Base-by-base conservation (phyloP, 73 alveolate species). In the Blepharisma stoltei region DNA sequence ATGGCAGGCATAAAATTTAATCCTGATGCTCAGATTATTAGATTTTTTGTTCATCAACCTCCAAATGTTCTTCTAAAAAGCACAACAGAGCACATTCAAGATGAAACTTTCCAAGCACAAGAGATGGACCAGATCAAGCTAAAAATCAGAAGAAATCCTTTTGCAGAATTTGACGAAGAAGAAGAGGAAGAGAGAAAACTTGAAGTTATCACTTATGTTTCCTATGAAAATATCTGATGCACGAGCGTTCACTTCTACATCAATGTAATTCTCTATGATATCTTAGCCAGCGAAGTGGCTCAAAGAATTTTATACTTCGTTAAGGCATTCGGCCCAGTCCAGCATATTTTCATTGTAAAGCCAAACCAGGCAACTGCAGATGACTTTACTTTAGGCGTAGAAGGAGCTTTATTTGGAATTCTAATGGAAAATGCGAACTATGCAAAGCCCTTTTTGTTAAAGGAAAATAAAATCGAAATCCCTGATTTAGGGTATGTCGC, bases 351-450 rank as follows among this genome's bases (percentile, higher is more conserved):
- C 38, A 25, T 60, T 9, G 73, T 60, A 18, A 14, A 38, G 18
- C 73, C 73, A 0, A 60, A 8, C 14, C 14, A 60, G 4, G 18
- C 14, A 2, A 60, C 14, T 60, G 37, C 49, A 60, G 37, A 14
- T n/a, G 73, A 60, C 5, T 60, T 60, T 25, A 60, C 49, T 9
- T 14, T 60, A 60, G 45, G 73, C 14, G 14, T 14, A n/a, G 48
- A 14, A 60, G 73, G 73, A 2, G 73, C 23, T 60, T 8, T 60
- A 60, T 14, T 60, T 38, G 73, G 73, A 1, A 38, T 60, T 38
- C 2, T 38, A 14, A 14, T 60, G 14, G 18, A 14, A 8, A 38
- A 60, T n/a, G 23, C 73, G 0, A 38, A 60, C 14, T 9, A 60
- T 2, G 14, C 48, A 8, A 20, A n/a, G 5, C 14, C n/a, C 14